Percentiles rank a stretch among this genome's conserved stretches.
Conservation (phyloP, 345 rosid genomes). For the Arabidopsis thaliana region DNA sequence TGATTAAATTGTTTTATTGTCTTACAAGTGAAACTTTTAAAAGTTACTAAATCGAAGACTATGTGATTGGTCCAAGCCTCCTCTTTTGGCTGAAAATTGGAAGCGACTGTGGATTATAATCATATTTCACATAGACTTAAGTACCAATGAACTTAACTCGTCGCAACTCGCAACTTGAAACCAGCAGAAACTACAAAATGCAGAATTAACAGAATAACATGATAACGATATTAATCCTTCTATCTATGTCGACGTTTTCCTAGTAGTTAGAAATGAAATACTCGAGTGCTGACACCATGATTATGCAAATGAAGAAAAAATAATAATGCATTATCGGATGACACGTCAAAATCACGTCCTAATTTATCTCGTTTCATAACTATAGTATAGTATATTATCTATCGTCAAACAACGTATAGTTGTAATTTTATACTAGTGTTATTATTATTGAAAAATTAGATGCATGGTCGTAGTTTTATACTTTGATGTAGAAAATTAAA, state of each 20-base stretch:
- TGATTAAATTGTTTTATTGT: neutral
- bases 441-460: neutral
- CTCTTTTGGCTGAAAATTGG: neutral
- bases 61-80: neutral
- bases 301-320: neutral
- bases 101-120: neutral
- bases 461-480: conserved; percentile 18
- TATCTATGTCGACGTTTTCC: neutral
- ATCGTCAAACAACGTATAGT: conserved; percentile 14
- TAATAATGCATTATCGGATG: neutral
- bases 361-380: neutral
- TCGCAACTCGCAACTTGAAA: neutral
- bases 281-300: neutral
- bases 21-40: neutral
- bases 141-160: neutral
- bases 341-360: neutral
- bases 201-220: neutral
- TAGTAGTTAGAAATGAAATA: conserved; percentile 11
- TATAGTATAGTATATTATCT: neutral
- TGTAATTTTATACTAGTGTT: conserved; percentile 7
- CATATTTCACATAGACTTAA: neutral
- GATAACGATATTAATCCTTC: neutral
- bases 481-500: conserved; percentile 14
- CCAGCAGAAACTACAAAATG: neutral
- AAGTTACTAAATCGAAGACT: neutral